phyloP scores from a whole-genome alignment of 1,284 basidiomycete species.

The Cutaneotrichosporon arboriforme region DNA sequence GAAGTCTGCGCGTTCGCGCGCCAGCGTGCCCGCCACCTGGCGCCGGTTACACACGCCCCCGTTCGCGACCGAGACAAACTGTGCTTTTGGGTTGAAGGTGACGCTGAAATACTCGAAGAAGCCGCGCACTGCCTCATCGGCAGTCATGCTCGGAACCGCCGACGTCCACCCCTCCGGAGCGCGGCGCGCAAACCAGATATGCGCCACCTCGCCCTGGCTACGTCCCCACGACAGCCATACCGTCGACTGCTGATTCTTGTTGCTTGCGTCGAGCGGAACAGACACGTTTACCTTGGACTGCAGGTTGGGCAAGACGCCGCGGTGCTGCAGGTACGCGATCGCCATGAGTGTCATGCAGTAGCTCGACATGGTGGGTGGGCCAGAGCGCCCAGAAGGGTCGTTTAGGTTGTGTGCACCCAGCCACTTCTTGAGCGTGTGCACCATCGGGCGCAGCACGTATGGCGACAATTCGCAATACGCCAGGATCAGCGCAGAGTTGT shows the following conservation, averaged over 20 bases:
- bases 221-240: constrained; percentile 41
- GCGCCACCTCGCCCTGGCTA: constrained; percentile 31
- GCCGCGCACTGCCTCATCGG: constrained; percentile 31
- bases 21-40: neutral
- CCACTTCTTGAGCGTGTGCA: constrained; percentile 47
- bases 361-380: constrained; percentile 40
- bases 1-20: neutral
- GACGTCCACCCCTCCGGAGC: constrained; percentile 26
- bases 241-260: constrained; percentile 8
- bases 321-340: constrained; percentile 44
- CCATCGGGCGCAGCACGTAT: constrained; percentile 43
- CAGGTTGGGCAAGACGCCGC: constrained; percentile 41
- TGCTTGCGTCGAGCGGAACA: neutral
- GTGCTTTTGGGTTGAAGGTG: constrained; percentile 20
- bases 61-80: constrained; percentile 36
- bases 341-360: constrained; percentile 48
- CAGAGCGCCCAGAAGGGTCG: constrained; percentile 33
- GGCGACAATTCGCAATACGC: constrained; percentile 45
- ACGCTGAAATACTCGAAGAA: constrained; percentile 37
- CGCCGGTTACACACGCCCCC: constrained; percentile 24
- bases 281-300: constrained; percentile 25
- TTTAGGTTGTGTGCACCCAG: constrained; percentile 39
- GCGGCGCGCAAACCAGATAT: constrained; percentile 23
- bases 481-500: constrained; percentile 46
- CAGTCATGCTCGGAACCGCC: constrained; percentile 20